Percentiles rank a stretch among this genome's conserved stretches.
Evolutionary conservation across 345 rosid species (phyloP).

Genomic region (Ricinus communis): DNA sequence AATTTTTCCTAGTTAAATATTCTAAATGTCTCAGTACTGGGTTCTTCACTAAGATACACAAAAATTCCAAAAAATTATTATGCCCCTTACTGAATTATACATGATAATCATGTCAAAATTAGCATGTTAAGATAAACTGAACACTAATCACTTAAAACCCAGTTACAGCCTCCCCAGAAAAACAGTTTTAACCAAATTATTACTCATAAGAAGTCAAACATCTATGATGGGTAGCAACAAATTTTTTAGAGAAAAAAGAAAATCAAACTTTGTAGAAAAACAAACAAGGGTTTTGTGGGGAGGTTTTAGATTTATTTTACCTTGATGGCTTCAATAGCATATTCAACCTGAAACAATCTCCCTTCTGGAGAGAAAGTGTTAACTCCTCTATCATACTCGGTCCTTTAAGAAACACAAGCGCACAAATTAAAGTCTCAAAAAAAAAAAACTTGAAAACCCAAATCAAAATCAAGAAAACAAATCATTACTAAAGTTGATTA

Average conservation of each 20-base stretch:
- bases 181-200: background rate
- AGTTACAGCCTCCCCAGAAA: background rate
- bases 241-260: background rate
- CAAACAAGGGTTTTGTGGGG: background rate
- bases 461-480: background rate
- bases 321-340: constrained; percentile 99
- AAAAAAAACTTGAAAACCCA: background rate
- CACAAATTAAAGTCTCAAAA: background rate
- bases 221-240: background rate
- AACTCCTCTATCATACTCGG: constrained; percentile 98
- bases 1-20: background rate
- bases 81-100: background rate
- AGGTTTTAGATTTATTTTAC: constrained; percentile 28
- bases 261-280: background rate
- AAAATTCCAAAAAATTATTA: background rate
- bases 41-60: background rate
- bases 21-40: background rate
- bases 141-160: background rate
- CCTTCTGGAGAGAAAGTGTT: constrained; percentile 99
- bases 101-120: background rate
- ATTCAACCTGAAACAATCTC: constrained; percentile 91
- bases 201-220: background rate
- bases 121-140: background rate
- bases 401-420: constrained; percentile 41
- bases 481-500: background rate